phyloP scores from a whole-genome alignment of 805 yeast species.

The Candida maltosa region DNA sequence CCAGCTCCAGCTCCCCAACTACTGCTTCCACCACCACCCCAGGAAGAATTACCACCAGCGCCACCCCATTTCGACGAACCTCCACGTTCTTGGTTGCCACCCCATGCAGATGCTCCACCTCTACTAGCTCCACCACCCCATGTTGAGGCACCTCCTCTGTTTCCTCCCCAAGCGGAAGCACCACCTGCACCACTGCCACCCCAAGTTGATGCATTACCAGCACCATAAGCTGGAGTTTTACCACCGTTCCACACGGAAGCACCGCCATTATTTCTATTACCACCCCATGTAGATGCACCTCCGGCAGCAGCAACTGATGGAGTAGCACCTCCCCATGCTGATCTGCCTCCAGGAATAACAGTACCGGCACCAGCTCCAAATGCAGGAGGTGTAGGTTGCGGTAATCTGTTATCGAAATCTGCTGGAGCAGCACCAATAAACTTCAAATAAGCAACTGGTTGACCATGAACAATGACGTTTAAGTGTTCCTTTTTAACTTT shows the following conservation, averaged over 20 bases:
- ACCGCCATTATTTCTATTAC: too few relatives aligned
- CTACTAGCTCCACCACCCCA: conserved; percentile 24
- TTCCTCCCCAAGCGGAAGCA: conserved; percentile 22
- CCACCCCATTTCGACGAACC: conserved; percentile 48
- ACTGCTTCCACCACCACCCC: conserved; percentile 36
- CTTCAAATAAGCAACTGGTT: conserved; percentile 73
- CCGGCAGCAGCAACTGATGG: conserved; percentile 22
- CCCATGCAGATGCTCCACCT: conserved; percentile 31
- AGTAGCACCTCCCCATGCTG: conserved; percentile 47
- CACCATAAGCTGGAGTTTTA: conserved; percentile 36
- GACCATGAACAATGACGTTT: conserved; percentile 68
- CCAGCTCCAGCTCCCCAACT: too few relatives aligned
- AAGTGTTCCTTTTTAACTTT: conserved; percentile 79
- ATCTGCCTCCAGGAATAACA: conserved; percentile 35
- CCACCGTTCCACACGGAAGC: conserved; percentile 52
- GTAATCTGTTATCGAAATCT: conserved; percentile 8
- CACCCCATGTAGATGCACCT: conserved; percentile 23
- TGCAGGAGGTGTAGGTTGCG: conserved; percentile 27
- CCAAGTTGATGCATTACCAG: conserved; percentile 29
- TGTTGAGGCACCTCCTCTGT: conserved; percentile 22
- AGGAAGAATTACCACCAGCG: conserved; percentile 47
- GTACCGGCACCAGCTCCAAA: conserved; percentile 19
- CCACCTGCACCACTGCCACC: conserved; percentile 26
- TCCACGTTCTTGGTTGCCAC: conserved; percentile 8
- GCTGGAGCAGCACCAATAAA: conserved; percentile 52